Base-by-base conservation (phyloP, 108 stramenopile species). In the Cyclostephanos tholiformis region DNA sequence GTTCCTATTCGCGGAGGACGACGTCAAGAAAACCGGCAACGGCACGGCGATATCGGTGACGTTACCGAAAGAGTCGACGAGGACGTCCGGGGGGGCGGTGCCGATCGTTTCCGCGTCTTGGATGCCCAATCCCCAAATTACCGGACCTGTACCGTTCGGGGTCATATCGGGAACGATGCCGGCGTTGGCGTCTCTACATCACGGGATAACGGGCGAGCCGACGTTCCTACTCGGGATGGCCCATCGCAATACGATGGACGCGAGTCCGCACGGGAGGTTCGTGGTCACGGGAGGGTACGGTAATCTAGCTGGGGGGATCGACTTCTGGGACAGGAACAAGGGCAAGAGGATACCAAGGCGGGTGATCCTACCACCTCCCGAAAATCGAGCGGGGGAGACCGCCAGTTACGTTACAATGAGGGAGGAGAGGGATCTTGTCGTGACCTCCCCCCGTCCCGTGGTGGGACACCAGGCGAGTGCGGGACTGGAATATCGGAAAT, bases 311-410 rank as follows among this genome's bases (percentile, higher is more conserved):
- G 96, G 96, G 10, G 92, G 87, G 64, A 97, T 99, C 95, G 95
- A 95, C 38, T 97, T 98, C 76, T 99, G 97, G 96, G 98, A 99
- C 84, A 69, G 88, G 30, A 96, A 97, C 79, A 96, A 97, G 73
- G 67, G 65, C 10, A 95, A 92, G 49, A 69, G 76, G 65, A 87
- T 95, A 27, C 89, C 88, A 1, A 82, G 88, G 30, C 80, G 72
- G 59, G 60, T 75, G 17, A 57, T 81, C 23, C 71, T 94, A 23
- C 84, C 82, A 12, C 78, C 69, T 12, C 69, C 72, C 52, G 41
- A 41, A 0, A 7, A 41, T 74, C 67, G n/a, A n/a, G n/a, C n/a
- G n/a, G n/a, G n/a, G n/a, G n/a, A n/a, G n/a, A n/a, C 25, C 12
- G 23, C 17, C 25, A 55, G 39, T 43, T 72, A 72, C 56, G 78